phyloP scores from a whole-genome alignment of 345 rosid species.

The Corchorus capsularis region DNA sequence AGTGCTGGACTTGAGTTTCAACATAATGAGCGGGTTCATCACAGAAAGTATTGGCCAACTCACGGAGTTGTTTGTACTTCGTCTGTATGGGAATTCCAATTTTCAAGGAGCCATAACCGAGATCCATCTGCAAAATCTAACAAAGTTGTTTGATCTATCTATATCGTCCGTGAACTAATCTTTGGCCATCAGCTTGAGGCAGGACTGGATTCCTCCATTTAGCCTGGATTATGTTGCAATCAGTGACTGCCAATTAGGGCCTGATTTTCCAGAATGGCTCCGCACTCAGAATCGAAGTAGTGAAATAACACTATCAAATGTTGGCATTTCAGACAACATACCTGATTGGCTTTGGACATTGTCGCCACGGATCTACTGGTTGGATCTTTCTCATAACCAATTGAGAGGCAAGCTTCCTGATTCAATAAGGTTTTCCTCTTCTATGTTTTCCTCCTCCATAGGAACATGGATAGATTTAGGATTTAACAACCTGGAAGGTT shows the following conservation, averaged over 20 bases:
- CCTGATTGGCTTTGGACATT: conserved; percentile 38
- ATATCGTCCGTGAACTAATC: conserved; percentile 17
- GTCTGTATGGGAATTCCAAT: conserved; percentile 19
- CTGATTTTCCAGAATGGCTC: conserved; percentile 41
- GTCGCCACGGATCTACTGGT: background rate
- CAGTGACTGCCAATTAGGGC: conserved; percentile 31
- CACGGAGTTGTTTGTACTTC: conserved; percentile 3
- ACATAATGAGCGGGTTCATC: conserved; percentile 31
- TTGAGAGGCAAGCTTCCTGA: conserved; percentile 19
- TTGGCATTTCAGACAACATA: conserved; percentile 27
- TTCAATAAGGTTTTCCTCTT: background rate
- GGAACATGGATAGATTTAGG: background rate
- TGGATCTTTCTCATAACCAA: conserved; percentile 17
- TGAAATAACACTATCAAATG: conserved; percentile 16
- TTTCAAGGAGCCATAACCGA: conserved; percentile 31
- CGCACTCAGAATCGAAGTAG: conserved; percentile 23
- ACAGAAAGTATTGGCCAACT: conserved; percentile 35
- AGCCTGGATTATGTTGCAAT: conserved; percentile 18
- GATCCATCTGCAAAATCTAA: conserved; percentile 31
- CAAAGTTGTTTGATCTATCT: background rate
- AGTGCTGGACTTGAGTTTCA: conserved; percentile 15
- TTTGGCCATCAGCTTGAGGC: conserved; percentile 28
- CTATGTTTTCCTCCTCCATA: background rate
- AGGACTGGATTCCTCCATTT: conserved; percentile 39
- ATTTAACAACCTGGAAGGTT: background rate